These are phyloP conservation scores for Hypholoma sublateritium DNA, from an alignment of 768 basidiomycete species.

Conservation along the genomic window DNA sequence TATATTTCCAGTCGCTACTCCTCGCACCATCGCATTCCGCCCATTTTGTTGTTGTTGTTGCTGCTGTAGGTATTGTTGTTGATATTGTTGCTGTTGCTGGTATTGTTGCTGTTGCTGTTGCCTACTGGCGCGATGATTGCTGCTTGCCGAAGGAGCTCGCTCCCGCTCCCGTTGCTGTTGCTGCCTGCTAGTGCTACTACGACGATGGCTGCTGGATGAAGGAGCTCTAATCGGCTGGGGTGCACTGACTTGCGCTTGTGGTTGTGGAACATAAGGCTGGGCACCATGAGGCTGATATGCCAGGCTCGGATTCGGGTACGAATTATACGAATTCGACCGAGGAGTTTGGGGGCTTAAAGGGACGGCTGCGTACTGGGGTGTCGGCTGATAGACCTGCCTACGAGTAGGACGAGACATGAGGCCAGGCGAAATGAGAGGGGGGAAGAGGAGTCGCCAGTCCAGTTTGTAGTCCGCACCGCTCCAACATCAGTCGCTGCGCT, in stretches of 20 bases:
- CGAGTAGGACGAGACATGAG: constrained; percentile 39
- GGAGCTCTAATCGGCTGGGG: constrained; percentile 23
- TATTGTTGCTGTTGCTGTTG: constrained; percentile 11
- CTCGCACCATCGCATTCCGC: constrained; percentile 63
- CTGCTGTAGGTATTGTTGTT: not conserved
- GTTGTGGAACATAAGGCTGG: constrained; percentile 12
- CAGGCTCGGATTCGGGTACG: not conserved
- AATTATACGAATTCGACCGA: constrained; percentile 17
- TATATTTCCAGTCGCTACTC: constrained; percentile 77
- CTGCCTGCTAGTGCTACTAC: not conserved
- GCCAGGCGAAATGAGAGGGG: constrained; percentile 14
- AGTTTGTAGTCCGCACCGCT: not conserved
- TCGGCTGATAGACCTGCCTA: constrained; percentile 41
- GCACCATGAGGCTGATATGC: constrained; percentile 6
- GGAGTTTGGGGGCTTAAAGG: constrained; percentile 51
- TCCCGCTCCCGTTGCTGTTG: not conserved
- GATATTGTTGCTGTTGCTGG: constrained; percentile 14
- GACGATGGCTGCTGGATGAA: constrained; percentile 20
- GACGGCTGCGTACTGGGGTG: constrained; percentile 64
- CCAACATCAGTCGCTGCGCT: constrained; percentile 5
- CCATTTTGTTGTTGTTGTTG: constrained; percentile 26
- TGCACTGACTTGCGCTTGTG: constrained; percentile 23
- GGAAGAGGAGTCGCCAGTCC: not conserved
- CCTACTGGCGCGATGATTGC: not conserved
- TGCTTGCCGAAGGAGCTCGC: not conserved